Percentiles rank a stretch among this genome's conserved stretches.
These are phyloP conservation scores for Lycium barbarum DNA, from an alignment of 257 asterid species.

Conservation along the genomic window DNA sequence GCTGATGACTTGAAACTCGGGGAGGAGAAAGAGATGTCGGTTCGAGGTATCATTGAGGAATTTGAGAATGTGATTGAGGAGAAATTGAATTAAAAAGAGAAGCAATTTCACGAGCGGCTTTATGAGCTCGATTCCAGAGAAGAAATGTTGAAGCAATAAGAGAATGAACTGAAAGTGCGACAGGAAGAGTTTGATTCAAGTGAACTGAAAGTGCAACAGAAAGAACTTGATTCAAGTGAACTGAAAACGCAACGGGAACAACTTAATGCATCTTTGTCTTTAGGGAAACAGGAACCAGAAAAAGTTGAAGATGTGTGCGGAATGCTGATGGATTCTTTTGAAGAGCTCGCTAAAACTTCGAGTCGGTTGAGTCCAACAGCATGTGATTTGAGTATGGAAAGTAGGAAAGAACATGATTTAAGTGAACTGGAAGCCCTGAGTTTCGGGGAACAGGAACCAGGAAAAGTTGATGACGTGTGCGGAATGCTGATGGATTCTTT, in stretches of 20 bases:
- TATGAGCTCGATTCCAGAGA: neutral
- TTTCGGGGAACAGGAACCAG: neutral
- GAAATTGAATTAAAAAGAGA: neutral
- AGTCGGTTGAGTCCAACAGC: too few relatives aligned
- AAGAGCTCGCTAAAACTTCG: too few relatives aligned
- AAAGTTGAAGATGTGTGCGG: too few relatives aligned
- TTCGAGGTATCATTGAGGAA: neutral
- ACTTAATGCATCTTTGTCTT: too few relatives aligned
- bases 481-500: neutral
- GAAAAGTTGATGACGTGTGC: too few relatives aligned
- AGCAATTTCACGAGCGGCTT: neutral
- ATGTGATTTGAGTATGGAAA: too few relatives aligned
- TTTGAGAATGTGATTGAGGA: neutral
- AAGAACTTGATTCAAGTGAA: neutral
- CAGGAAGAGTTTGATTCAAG: neutral
- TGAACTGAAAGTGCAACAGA: too few relatives aligned
- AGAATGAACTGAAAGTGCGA: neutral
- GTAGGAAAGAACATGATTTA: too few relatives aligned
- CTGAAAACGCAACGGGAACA: too few relatives aligned
- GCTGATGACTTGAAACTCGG: neutral
- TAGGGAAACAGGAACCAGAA: too few relatives aligned
- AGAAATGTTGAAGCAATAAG: neutral
- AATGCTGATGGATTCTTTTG: too few relatives aligned
- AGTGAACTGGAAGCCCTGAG: neutral
- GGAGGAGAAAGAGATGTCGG: constrained; percentile 2